Conservation (phyloP, 139 green algal species). For the Spirogloea muscicola region DNA sequence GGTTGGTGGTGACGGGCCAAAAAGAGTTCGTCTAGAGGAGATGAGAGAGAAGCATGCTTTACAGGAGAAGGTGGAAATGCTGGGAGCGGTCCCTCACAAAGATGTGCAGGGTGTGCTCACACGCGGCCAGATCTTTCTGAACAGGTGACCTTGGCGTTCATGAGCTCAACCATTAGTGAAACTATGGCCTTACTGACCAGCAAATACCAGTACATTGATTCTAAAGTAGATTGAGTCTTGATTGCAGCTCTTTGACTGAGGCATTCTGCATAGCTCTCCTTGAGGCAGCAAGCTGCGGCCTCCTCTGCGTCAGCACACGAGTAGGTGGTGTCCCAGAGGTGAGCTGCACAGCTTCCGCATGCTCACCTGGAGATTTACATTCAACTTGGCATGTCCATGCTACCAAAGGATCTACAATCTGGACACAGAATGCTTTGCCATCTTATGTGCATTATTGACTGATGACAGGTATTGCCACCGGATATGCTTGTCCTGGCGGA, state of each 20-base stretch:
- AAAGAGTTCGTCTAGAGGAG: conserved; percentile 69
- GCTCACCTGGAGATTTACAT: too few species aligned
- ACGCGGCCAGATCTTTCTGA: conserved; percentile 79
- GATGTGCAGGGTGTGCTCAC: conserved; percentile 56
- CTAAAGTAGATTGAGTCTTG: too few species aligned
- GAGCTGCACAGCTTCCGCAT: too few species aligned
- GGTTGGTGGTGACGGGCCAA: conserved; percentile 83
- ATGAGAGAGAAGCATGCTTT: conserved; percentile 67
- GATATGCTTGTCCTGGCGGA: conserved; percentile 83
- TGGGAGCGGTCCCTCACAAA: conserved; percentile 73
- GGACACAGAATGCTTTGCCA: too few species aligned
- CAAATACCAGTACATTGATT: not conserved
- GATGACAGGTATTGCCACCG: conserved; percentile 81
- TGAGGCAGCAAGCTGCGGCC: conserved; percentile 72
- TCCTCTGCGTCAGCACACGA: conserved; percentile 47
- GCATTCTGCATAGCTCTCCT: conserved; percentile 97
- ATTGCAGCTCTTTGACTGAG: conserved; percentile 83
- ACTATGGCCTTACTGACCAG: not conserved
- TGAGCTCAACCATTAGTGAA: too few species aligned
- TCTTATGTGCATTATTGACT: too few species aligned
- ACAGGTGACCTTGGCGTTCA: too few species aligned
- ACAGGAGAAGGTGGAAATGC: conserved; percentile 64
- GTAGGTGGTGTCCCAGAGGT: conserved; percentile 96
- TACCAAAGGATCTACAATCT: too few species aligned
- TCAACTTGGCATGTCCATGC: too few species aligned